A percentile compares a stretch with the other conserved stretches of the same genome.
Evolutionary conservation across 805 yeast genomes (phyloP).

Genomic region (Metschnikowia santaceciliae): DNA sequence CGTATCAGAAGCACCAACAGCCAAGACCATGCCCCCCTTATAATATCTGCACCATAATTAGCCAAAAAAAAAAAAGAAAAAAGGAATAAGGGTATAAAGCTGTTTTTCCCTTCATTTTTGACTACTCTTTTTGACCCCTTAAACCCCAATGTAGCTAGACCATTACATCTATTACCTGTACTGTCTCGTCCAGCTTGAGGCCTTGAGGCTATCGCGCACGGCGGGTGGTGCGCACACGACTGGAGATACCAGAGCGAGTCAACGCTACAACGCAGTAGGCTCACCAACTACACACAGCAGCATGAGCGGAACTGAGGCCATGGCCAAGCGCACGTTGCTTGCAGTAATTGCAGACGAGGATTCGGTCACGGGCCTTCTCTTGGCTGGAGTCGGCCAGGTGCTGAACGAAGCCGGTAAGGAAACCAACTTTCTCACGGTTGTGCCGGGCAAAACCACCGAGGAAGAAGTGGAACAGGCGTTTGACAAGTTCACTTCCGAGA

Average conservation of each 20-base stretch:
- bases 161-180: too few species aligned
- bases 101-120: too few species aligned
- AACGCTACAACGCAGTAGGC: not conserved
- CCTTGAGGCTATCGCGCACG: not conserved
- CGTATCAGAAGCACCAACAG: too few species aligned
- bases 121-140: too few species aligned
- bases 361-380: constrained; percentile 89
- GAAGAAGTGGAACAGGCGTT: constrained; percentile 76
- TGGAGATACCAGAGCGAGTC: not conserved
- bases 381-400: constrained; percentile 94
- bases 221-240: constrained; percentile 3
- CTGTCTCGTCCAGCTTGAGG: too few species aligned
- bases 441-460: constrained; percentile 68
- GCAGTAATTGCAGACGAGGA: constrained; percentile 98
- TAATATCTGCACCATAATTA: too few species aligned
- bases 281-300: constrained; percentile 1
- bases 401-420: constrained; percentile 55
- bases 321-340: constrained; percentile 70
- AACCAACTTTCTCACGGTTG: constrained; percentile 79
- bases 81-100: too few species aligned
- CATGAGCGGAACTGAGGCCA: constrained; percentile 34
- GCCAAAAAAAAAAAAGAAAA: too few species aligned
- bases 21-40: too few species aligned
- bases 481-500: constrained; percentile 60
- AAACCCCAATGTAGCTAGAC: too few species aligned